These are phyloP conservation scores for Trichophyton schoenleinii DNA, from an alignment of 2,329 filamentous ascomycete genomes.

Conservation along the genomic window DNA sequence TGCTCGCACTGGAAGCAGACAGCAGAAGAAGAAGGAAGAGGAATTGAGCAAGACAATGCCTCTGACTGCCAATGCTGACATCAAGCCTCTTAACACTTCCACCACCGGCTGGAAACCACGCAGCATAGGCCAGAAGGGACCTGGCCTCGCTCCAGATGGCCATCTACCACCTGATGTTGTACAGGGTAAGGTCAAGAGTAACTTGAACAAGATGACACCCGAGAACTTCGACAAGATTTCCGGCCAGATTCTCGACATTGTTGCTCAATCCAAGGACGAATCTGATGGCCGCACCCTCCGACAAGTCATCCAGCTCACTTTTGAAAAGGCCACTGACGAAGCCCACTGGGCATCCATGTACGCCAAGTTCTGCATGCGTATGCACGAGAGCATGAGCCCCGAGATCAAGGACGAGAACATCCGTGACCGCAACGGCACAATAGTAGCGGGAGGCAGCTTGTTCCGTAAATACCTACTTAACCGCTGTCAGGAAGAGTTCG, in stretches of 20 bases:
- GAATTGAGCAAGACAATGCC: constrained; percentile 77
- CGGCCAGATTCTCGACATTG: constrained; percentile 83
- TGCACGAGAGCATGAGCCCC: constrained; percentile 88
- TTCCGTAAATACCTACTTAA: constrained; percentile 99
- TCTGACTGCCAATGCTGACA: constrained; percentile 66
- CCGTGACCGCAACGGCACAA: constrained; percentile 73
- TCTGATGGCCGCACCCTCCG: constrained; percentile 84
- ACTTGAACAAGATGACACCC: constrained; percentile 98
- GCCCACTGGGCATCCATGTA: constrained; percentile 99
- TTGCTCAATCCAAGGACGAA: constrained; percentile 90
- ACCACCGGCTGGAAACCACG: constrained; percentile 80
- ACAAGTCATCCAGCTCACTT: constrained; percentile 96
- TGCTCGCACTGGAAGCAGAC: constrained; percentile 38
- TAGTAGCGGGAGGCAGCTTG: constrained; percentile 81
- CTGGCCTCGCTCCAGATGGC: constrained; percentile 31
- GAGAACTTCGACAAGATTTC: constrained; percentile 97
- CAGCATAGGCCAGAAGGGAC: constrained; percentile 42
- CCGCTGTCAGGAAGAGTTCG: constrained; percentile 96
- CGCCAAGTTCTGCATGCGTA: constrained; percentile 93
- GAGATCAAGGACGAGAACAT: constrained; percentile 95
- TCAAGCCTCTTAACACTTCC: constrained; percentile 65
- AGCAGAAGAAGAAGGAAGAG: constrained; percentile 46
- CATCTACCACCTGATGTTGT: constrained; percentile 83
- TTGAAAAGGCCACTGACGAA: constrained; percentile 97
- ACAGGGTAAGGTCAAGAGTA: constrained; percentile 96